Base-by-base conservation (phyloP, 73 alveolate species). In the Symbiodinium natans region DNA sequence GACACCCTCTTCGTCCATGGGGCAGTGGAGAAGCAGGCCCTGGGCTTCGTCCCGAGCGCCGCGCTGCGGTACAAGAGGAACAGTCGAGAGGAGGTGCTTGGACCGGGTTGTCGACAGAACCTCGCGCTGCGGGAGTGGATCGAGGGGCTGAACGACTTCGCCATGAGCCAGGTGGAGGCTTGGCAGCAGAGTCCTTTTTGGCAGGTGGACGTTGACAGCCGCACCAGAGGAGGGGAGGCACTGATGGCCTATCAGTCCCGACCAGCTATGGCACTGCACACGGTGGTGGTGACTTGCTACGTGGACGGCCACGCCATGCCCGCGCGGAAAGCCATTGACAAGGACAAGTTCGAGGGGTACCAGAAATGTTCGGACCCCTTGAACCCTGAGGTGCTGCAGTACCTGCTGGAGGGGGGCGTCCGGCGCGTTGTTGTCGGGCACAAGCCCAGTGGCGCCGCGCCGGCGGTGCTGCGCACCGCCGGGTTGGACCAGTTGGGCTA, bases 341-440 rank as follows among this genome's bases (percentile, higher is more conserved):
- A 89, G 86, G 95, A 89, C 13, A 21, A 63, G 73, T 17, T 63
- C 15, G 87, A 89, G 46, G 95, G 95, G 17, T 68, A 39, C 46
- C 63, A 56, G 46, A 89, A 89, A 33, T 89, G 95, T 56, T 71
- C 87, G 13, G 97, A 90, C 54, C 97, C 97, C 8, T 33, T 90
- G 48, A 90, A 54, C 54, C 38, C 9, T n/a, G 80, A 68, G 38
- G 97, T 90, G 6, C 75, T n/a, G 84, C 10, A 74, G 84, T 74
- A 74, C 42, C 42, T 74, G 84, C 43, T 34, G 84, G 43, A 74
- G 27, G 84, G 63, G 1, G 86, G 86, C 9, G 97, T 90, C 41
- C 97, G 97, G 7, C 97, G 97, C 13, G 80, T 90, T 41, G 97
- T 90, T 52, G 97, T 90, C 38, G 97, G 97, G 80, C 97, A 90